Evolutionary conservation across 768 basidiomycete genomes (phyloP).

Genomic region (Ramaria sp.): DNA sequence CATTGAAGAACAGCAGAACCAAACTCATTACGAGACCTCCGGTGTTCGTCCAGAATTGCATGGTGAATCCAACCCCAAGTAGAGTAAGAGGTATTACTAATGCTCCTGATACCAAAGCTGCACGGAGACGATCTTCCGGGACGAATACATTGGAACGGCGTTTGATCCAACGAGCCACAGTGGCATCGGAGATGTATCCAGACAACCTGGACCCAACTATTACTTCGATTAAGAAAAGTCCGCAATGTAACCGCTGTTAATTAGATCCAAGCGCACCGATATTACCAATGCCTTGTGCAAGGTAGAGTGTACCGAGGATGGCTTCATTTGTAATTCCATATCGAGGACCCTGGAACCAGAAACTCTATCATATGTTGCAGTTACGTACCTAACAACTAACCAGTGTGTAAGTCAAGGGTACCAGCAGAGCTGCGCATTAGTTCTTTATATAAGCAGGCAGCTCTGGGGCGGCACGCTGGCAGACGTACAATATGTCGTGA

Average conservation of each 20-base stretch:
- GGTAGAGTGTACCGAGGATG: conserved; percentile 3
- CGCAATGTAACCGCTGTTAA: background rate
- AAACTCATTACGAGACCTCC: conserved; percentile 42
- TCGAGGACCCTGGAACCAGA: background rate
- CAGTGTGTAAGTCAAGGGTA: conserved; percentile 1
- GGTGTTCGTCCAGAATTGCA: conserved; percentile 37
- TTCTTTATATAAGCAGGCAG: background rate
- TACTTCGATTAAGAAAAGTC: background rate
- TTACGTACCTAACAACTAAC: background rate
- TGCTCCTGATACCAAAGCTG: conserved; percentile 33
- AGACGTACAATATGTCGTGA: background rate
- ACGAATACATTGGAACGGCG: conserved; percentile 46
- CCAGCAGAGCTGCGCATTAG: background rate
- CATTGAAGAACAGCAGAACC: conserved; percentile 49
- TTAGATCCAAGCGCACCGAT: background rate
- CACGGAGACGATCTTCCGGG: conserved; percentile 60
- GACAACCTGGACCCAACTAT: conserved; percentile 51
- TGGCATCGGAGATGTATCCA: conserved; percentile 46
- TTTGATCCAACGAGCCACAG: conserved; percentile 38
- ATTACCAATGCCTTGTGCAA: background rate
- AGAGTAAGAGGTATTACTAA: conserved; percentile 44
- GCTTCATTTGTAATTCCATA: conserved; percentile 1
- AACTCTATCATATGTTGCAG: background rate
- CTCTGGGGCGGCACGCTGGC: background rate
- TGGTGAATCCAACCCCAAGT: conserved; percentile 38